Evolutionary conservation across 2,329 filamentous ascomycete species (phyloP), one percentile per base, ranked within the genome.

Genomic region (Drechslera avenae): DNA sequence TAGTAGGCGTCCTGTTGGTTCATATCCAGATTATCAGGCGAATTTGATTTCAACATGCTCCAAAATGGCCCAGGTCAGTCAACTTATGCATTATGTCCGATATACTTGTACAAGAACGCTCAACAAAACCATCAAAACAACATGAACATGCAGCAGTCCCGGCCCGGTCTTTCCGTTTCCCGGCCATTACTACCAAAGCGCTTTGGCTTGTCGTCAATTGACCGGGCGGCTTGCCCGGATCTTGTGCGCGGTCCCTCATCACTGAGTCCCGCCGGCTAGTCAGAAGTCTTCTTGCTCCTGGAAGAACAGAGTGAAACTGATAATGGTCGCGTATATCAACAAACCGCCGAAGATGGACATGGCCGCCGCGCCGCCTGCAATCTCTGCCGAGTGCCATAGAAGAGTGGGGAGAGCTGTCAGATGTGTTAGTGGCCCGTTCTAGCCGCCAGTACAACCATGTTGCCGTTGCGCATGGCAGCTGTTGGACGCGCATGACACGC

Each of bases 231-330:
- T 23, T 35, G 37, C 43, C 40, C 37, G 18, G 42, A 26, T 13
- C 46, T 44, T 35, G 33, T 52, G 10, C 42, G 39, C 33, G 39
- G 46, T 18, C 31, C 39, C 36, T 59, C 43, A 63, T 54, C 57
- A 21, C 31, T 67, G 59, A 41, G 54, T 60, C 46, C 56, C 61
- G 55, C 63, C 67, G 57, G 62, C 56, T 62, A 68, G 64, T 66
- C 78, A 97, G 75, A 97, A 99, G 66, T 97, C 94, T 71, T 96
- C 89, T 73, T 97, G 91, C 76, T 97, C 92, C 73, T 93, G 89
- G 81, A 99, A 99, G 79, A 97, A 99, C 86, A 97, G 89, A 61
- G 89, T 88, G 76, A 99, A 99, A 78, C 89, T 94, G 77, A 99
- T 95, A 72, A 99, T 97, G 40, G 94, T 99, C 50, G 91, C 90